These are phyloP conservation scores for Populus euphratica DNA, from an alignment of 345 rosid species.

Conservation along the genomic window DNA sequence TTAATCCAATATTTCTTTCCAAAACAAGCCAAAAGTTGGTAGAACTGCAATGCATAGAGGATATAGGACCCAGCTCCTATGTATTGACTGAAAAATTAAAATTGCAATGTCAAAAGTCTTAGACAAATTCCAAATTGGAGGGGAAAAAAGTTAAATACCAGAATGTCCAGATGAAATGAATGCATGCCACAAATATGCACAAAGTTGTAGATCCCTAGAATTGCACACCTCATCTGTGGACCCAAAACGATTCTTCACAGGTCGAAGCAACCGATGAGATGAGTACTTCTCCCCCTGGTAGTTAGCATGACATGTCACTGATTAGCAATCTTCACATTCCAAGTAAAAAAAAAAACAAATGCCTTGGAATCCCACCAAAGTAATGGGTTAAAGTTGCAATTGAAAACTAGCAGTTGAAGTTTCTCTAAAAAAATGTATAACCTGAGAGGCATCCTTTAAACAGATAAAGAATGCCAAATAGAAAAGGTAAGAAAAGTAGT, in stretches of 20 bases:
- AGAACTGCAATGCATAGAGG: neutral
- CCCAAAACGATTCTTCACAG: slow-evolving; percentile 93
- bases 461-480: neutral
- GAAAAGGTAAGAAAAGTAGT: neutral
- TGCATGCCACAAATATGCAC: neutral
- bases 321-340: slow-evolving; percentile 5
- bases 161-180: neutral
- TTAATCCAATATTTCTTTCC: neutral
- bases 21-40: neutral
- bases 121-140: neutral
- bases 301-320: neutral
- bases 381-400: neutral
- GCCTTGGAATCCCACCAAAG: neutral
- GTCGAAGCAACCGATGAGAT: slow-evolving; percentile 82
- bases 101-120: neutral
- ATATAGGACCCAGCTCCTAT: neutral
- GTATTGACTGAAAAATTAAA: neutral
- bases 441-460: neutral
- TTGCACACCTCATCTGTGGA: slow-evolving; percentile 78
- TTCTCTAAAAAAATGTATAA: no score
- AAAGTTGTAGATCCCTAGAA: slow-evolving; percentile 4
- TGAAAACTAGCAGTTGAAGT: neutral
- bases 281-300: slow-evolving; percentile 81
- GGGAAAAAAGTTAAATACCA: neutral
- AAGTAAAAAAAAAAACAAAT: neutral